These are phyloP conservation scores for Saxophila tyrrhenica DNA, from an alignment of 495 filamentous ascomycete genomes.

Conservation along the genomic window DNA sequence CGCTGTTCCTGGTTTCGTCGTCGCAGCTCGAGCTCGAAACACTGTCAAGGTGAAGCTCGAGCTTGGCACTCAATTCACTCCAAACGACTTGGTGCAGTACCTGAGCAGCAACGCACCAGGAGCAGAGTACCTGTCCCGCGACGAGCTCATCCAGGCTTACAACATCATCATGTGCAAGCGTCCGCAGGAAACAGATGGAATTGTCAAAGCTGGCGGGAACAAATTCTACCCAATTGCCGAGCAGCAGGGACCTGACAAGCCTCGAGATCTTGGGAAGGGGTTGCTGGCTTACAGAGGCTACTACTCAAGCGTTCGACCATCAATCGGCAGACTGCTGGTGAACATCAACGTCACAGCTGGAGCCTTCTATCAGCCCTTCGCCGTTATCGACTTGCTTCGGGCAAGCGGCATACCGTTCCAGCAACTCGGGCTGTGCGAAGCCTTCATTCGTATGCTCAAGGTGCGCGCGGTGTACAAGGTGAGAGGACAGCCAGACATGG, in stretches of 20 bases:
- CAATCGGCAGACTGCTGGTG: slow-evolving; percentile 32
- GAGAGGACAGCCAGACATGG: slow-evolving; percentile 10
- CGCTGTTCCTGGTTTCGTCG: slow-evolving; percentile 1
- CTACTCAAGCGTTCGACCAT: slow-evolving; percentile 37
- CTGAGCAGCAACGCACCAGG: slow-evolving; percentile 18
- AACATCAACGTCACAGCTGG: slow-evolving; percentile 39
- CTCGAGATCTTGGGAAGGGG: slow-evolving; percentile 26
- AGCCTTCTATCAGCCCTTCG: slow-evolving; percentile 36
- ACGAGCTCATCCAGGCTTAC: slow-evolving; percentile 35
- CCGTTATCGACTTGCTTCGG: no score
- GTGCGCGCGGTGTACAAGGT: slow-evolving; percentile 20
- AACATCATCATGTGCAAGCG: slow-evolving; percentile 40
- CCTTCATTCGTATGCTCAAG: slow-evolving; percentile 23
- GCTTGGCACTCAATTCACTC: slow-evolving; percentile 13
- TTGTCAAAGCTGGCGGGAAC: slow-evolving; percentile 24
- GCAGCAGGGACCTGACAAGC: slow-evolving; percentile 8
- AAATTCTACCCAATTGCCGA: slow-evolving; percentile 21
- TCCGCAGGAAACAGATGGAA: slow-evolving; percentile 29
- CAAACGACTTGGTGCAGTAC: slow-evolving; percentile 26
- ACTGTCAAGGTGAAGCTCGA: slow-evolving; percentile 13
- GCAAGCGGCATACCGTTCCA: no score
- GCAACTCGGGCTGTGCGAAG: not conserved
- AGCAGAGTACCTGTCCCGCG: slow-evolving; percentile 17
- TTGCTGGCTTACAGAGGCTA: slow-evolving; percentile 38
- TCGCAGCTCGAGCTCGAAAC: slow-evolving; percentile 7